Percentiles rank a stretch among this genome's conserved stretches.
phyloP scores from a whole-genome alignment of 768 basidiomycete genomes.

The Inosperma sp. region DNA sequence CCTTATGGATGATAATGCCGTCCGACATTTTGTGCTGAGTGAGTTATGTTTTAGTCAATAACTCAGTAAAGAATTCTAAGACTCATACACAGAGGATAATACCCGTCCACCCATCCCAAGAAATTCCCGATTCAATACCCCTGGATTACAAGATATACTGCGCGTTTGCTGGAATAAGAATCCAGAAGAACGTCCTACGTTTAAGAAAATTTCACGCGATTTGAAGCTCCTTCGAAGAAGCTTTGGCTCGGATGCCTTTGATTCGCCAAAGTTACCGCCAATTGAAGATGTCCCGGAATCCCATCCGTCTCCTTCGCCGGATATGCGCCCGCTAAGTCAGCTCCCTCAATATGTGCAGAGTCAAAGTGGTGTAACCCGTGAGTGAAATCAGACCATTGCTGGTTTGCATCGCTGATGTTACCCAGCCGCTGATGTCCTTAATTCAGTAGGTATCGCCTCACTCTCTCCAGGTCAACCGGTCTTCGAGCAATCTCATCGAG shows the following conservation, averaged over 20 bases:
- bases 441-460: neutral
- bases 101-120: conserved; percentile 48
- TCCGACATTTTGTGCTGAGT: conserved; percentile 52
- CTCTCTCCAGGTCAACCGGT: neutral
- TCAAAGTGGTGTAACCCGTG: conserved; percentile 15
- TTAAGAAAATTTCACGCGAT: conserved; percentile 45
- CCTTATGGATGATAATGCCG: conserved; percentile 45
- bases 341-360: conserved; percentile 20
- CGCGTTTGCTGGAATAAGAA: conserved; percentile 53
- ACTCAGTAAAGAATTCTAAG: conserved; percentile 7
- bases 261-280: conserved; percentile 20
- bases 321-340: conserved; percentile 26
- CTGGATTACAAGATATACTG: conserved; percentile 43
- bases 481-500: conserved; percentile 20
- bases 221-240: conserved; percentile 43
- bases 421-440: conserved; percentile 10
- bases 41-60: conserved; percentile 16
- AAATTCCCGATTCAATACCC: conserved; percentile 35
- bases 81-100: conserved; percentile 38
- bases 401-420: neutral
- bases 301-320: conserved; percentile 27
- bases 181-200: conserved; percentile 49
- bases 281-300: conserved; percentile 19
- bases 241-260: conserved; percentile 29
- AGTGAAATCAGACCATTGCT: neutral